Base-by-base conservation (phyloP, 2,329 filamentous ascomycete species). In the Phialophora expanda region DNA sequence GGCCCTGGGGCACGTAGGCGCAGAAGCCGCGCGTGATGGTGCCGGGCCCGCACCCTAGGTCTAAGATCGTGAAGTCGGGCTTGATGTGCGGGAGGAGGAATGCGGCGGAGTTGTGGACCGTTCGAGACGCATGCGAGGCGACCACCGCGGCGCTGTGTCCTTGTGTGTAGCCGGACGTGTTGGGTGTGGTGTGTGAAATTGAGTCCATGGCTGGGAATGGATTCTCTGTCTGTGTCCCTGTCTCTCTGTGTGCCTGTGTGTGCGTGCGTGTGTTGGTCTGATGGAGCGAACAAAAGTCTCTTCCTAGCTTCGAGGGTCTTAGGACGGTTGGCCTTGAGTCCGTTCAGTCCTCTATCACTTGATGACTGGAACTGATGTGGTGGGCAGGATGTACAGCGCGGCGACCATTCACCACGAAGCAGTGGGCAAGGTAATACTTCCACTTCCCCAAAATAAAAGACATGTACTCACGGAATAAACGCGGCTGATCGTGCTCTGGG, bases 1-100 rank as follows among this genome's bases (percentile, higher is more conserved):
- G 70, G 17, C 78, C 78, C n/a, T 75, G 58, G 0, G 78, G 77
- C 1, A 79, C 73, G 55, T 74, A 71, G 8, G 69, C 54, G n/a
- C 78, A 78, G 6, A 81, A 67, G 56, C 77, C 78, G 11, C 75
- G 59, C 1, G 78, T 80, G 66, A 81, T 80, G 20, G 75, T 77
- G 30, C 78, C 79, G 0, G 79, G 78, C 1, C 79, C 79, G 64
- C 78, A 80, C 22, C 79, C 79, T 11, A 81, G 72, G 63, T 81
- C 79, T 4, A 81, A 74, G 59, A 81, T 72, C 38, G 70, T 73
- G 72, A 74, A 76, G 54, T 71, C 68, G 17, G 77, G 76, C 28
- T 73, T 69, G 17, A 81, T 68, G 55, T 76, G 73, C 7, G 75
- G 74, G 1, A 79, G 68, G 1, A 81, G 72, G 65, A 77, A 83